Base-by-base conservation (phyloP, 1,284 basidiomycete species). In the Puccinia horiana region DNA sequence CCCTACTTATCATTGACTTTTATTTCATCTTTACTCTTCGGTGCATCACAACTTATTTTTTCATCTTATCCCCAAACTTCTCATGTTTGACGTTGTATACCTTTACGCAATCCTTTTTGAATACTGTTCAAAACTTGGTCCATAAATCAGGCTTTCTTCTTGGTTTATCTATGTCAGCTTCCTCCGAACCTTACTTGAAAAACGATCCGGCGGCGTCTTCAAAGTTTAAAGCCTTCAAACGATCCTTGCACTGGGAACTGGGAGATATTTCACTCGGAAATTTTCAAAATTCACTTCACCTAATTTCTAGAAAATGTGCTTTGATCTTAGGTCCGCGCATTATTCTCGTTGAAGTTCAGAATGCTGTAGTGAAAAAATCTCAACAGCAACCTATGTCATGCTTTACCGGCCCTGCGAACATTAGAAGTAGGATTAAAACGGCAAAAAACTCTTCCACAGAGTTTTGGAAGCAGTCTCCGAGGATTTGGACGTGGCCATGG, bases 401-500 rank as follows among this genome's bases (percentile, higher is more conserved):
- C 18, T 40, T 58, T 23, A 12, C 35, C 11, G 44, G n/a, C 4
- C 20, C 35, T 49, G 6, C 18, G 32, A n/a, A 56, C 2, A 44
- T 44, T 14, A 32, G 0, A 26, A 63, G 58, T 5, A 61, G 29
- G 11, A n/a, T n/a, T 12, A 63, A 63, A n/a, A 18, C 54, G 35
- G 40, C 2, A n/a, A 6, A 16, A 26, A 6, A 20, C 29, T 73
- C 37, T 70, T 26, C 47, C 47, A 54, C 44, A 18, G 32, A 73
- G 23, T 23, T 2, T 54, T 73, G 70, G 70, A 52, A 44, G 47
- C 26, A 54, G 18, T 63, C 72, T 16, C 80, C 80, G 37, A 74
- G 54, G n/a, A 63, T 74, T 73, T 73, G 37, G 54, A 75, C 72
- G 37, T 81, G 70, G 70, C 80, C 72, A 44, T 81, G 80, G 80